A percentile compares a stretch with the other conserved stretches of the same genome.
Conservation (phyloP, 2,329 filamentous ascomycete genomes). For the Xylaria sp. region DNA sequence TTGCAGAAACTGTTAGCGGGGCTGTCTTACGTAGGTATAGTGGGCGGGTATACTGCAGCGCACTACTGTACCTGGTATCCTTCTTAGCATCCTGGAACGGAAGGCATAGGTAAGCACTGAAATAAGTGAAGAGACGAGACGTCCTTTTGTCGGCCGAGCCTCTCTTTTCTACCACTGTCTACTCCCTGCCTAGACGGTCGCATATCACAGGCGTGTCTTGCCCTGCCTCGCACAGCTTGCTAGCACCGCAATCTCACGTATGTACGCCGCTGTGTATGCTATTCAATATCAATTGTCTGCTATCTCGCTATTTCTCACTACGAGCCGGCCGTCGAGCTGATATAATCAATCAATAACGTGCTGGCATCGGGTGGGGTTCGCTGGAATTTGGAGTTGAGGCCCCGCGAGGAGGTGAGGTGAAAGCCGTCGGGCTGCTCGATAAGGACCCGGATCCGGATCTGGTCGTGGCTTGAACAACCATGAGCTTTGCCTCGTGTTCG, state of each 20-base stretch:
- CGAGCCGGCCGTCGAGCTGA: constrained; percentile 16
- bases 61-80: neutral
- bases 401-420: constrained; percentile 32
- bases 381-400: constrained; percentile 30
- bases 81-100: constrained; percentile 9
- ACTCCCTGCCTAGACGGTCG: neutral
- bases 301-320: constrained; percentile 1
- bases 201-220: neutral
- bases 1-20: constrained; percentile 32
- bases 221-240: constrained; percentile 1
- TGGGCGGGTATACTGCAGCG: neutral
- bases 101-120: constrained; percentile 5
- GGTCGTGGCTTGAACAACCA: constrained; percentile 40
- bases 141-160: constrained; percentile 3
- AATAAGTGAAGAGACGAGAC: constrained; percentile 1
- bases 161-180: constrained; percentile 5
- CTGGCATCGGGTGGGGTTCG: constrained; percentile 23
- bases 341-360: constrained; percentile 16
- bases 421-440: constrained; percentile 22
- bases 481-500: constrained; percentile 63
- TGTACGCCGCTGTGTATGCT: neutral
- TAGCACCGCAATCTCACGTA: constrained; percentile 13
- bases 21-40: constrained; percentile 12
- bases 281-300: constrained; percentile 15
- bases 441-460: constrained; percentile 22